Evolutionary conservation across 148 eudicot species (phyloP), one percentile per base, ranked within the genome.

Genomic region (Spergularia bocconei): DNA sequence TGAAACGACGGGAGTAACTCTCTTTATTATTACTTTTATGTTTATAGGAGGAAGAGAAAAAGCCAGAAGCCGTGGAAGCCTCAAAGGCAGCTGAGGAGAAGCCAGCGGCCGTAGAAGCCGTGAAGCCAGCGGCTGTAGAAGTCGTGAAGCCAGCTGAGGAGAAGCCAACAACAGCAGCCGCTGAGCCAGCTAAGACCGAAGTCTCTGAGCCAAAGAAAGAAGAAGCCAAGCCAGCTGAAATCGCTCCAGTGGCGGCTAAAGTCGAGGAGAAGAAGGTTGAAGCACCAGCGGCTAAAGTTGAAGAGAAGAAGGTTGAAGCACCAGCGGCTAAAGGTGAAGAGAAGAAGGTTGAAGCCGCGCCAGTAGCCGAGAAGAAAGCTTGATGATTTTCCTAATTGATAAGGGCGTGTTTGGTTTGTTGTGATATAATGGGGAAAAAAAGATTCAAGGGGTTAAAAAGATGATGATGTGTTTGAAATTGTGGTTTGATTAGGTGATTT

Each of bases 1-100:
- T 29, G 33, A 29, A 29, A 29, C 36, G 36, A 29, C 2, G 36
- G 36, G 36, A 29, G 36, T 29, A 29, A 29, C 36, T 44, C 10
- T 44, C 10, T 44, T 44, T 44, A 4, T 44, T 9, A 44, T 54
- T 23, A 25, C n/a, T 6, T 59, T 13, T 39, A 19, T 58, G 36
- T 11, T 53, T 62, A 25, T 50, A 78, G 81, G 81, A 78, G 4
- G 81, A 72, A 23, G 81, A 60, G 57, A 72, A 72, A 66, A 78
- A 78, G 50, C 53, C 77, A 0, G 72, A 56, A 47, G 67, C 39
- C 13, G 79, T 64, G 41, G 72, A 60, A 66, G 21, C 50, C 47
- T 14, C 58, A 25, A 73, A 52, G 57, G 63, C 75, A 0, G 48
- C 44, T 5, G 81, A 60, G 57, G 72, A 72, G 72, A 78, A 78